These are phyloP conservation scores for Gossypium stocksii DNA, from an alignment of 345 rosid species.

Conservation along the genomic window DNA sequence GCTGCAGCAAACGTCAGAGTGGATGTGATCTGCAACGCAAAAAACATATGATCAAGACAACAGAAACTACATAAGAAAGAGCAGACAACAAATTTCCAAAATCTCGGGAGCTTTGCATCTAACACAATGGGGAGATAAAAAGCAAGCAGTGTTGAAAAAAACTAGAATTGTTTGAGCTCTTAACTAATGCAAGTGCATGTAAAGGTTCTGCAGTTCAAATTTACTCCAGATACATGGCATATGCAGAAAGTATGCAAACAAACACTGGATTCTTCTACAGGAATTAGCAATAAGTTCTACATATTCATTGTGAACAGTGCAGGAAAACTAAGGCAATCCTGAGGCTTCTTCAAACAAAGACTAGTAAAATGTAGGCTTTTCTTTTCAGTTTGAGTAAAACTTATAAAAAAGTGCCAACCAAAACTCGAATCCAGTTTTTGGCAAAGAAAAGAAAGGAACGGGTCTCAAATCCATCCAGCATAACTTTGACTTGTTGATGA, in stretches of 20 bases:
- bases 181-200: neutral
- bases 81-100: neutral
- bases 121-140: neutral
- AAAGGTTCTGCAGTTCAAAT: neutral
- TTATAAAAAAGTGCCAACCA: too few species aligned
- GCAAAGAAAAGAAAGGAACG: too few species aligned
- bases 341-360: neutral
- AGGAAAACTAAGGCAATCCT: neutral
- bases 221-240: too few species aligned
- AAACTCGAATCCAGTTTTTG: too few species aligned
- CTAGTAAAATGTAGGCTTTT: neutral
- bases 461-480: too few species aligned
- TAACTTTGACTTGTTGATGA: too few species aligned
- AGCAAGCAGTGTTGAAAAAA: neutral
- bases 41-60: neutral
- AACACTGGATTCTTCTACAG: neutral
- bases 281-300: neutral
- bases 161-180: neutral
- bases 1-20: conserved; percentile 75
- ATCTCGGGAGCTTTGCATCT: neutral
- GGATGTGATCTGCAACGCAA: conserved; percentile 55
- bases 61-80: neutral
- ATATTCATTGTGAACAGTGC: neutral
- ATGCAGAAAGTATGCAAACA: too few species aligned
- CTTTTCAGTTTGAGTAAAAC: neutral